Evolutionary conservation across 371 early-diverging fungal species (phyloP), one percentile per base, ranked within the genome.

Genomic region (Phascolomyces articulosus): DNA sequence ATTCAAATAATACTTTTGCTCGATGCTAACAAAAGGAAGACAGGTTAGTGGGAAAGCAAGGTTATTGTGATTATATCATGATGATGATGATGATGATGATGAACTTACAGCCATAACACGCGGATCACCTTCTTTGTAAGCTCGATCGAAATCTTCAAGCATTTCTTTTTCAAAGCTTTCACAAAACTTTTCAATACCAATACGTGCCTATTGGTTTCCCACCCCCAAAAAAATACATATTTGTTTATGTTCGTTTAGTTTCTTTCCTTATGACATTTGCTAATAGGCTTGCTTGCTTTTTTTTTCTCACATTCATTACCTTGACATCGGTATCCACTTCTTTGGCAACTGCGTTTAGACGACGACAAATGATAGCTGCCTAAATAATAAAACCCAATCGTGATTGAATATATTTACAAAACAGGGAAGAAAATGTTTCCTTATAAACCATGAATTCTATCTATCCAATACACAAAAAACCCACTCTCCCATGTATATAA

Each of bases 91-190:
- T n/a, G n/a, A n/a, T n/a, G n/a, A n/a, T n/a, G n/a, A n/a, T n/a
- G n/a, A n/a, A 64, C 78, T 74, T 82, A 88, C 90, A 62, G 84
- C 85, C 90, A 90, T 90, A 11, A 79, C 78, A 53, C 80, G 78
- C 18, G 83, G 82, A 70, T 90, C 89, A 2, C 80, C 80, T 55
- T 91, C 85, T 31, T 81, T 81, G 66, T 95, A 95, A 0, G 96
- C 97, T 44, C 80, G 75, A 70, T 96, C 94, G 68, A 98, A 98
- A 10, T 88, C 87, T 31, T 87, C 90, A 55, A 98, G 77, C 73
- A 98, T 85, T 40, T 88, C 88, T 63, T 91, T 93, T 73, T 98
- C 98, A 62, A 97, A 86, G 55, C 87, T 85, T 70, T 98, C 98
- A 65, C 95, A 94, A 68, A 92, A 97, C 64, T 87, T 89, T 72